These are phyloP conservation scores for Sphagnum fallax DNA, from an alignment of 228 moss, liverwort and hornwort species.

Conservation along the genomic window DNA sequence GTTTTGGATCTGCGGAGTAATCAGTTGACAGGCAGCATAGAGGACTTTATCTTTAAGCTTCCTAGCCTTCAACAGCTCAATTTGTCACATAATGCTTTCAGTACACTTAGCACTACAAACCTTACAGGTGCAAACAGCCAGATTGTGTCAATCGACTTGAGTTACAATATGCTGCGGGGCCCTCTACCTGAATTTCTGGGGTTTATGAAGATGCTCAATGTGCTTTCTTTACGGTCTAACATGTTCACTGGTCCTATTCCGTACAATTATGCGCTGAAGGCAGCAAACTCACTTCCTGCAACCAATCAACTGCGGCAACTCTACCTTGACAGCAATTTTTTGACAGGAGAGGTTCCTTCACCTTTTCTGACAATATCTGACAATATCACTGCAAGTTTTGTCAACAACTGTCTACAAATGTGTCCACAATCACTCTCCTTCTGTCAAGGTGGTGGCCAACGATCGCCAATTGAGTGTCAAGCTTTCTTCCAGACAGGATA, in stretches of 20 bases:
- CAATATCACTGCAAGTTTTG: conserved; percentile 30
- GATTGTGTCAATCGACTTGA: conserved; percentile 44
- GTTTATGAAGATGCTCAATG: conserved; percentile 28
- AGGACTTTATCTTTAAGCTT: conserved; percentile 28
- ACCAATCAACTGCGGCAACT: conserved; percentile 33
- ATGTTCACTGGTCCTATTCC: conserved; percentile 48
- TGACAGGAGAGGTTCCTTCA: conserved; percentile 43
- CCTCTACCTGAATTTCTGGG: conserved; percentile 29
- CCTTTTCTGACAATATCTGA: conserved; percentile 38
- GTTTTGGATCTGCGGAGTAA: conserved; percentile 52
- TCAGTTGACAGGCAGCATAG: conserved; percentile 23
- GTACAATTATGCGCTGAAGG: conserved; percentile 40
- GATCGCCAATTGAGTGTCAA: conserved; percentile 27
- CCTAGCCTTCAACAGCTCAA: conserved; percentile 47
- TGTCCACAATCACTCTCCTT: conserved; percentile 43
- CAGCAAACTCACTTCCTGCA: conserved; percentile 18
- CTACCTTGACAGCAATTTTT: conserved; percentile 48
- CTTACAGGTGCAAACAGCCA: conserved; percentile 17
- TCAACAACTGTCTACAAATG: conserved; percentile 46
- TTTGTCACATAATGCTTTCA: conserved; percentile 40
- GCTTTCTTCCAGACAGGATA: not conserved
- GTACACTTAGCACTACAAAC: conserved; percentile 16
- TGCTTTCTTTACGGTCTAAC: conserved; percentile 47
- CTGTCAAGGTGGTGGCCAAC: conserved; percentile 47
- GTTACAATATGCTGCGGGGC: conserved; percentile 44